Conservation (phyloP, 176 grass and related monocot species). For the Pontederia paniculata region DNA sequence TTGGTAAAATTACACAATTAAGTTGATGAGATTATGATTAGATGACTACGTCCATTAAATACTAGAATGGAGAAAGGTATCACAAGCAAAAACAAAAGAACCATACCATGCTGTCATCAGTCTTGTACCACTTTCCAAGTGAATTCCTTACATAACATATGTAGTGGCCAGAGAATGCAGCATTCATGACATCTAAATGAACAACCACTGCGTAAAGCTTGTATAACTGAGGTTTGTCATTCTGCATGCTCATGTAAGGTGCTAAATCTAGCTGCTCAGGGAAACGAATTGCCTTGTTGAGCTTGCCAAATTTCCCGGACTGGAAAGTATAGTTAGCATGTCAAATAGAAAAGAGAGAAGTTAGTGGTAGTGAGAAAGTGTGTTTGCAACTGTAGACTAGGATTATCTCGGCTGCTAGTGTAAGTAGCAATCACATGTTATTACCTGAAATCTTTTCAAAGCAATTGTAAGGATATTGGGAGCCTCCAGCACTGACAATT, state of each 20-base stretch:
- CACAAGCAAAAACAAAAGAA: not conserved
- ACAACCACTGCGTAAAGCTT: conserved; percentile 24
- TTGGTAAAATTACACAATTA: too few species aligned
- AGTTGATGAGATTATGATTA: too few species aligned
- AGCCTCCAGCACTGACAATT: conserved; percentile 16
- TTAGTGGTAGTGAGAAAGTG: not conserved
- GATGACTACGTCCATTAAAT: not conserved
- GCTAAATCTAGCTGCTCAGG: conserved; percentile 21
- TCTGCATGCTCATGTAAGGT: conserved; percentile 17
- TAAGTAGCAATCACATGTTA: not conserved
- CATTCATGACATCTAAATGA: conserved; percentile 22
- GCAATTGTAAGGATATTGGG: conserved; percentile 27
- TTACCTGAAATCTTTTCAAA: conserved; percentile 26
- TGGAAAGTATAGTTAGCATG: not conserved
- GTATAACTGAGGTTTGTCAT: conserved; percentile 14
- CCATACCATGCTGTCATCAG: conserved; percentile 17
- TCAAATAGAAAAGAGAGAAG: not conserved
- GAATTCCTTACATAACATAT: conserved; percentile 19
- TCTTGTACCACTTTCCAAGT: conserved; percentile 22
- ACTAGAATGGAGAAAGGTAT: not conserved
- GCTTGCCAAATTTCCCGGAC: conserved; percentile 29
- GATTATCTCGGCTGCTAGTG: not conserved
- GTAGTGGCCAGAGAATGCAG: conserved; percentile 23
- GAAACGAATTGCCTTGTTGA: conserved; percentile 24
- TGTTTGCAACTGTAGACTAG: not conserved